phyloP scores from a whole-genome alignment of 805 yeast genomes.

The Priceomyces fermenticarens region DNA sequence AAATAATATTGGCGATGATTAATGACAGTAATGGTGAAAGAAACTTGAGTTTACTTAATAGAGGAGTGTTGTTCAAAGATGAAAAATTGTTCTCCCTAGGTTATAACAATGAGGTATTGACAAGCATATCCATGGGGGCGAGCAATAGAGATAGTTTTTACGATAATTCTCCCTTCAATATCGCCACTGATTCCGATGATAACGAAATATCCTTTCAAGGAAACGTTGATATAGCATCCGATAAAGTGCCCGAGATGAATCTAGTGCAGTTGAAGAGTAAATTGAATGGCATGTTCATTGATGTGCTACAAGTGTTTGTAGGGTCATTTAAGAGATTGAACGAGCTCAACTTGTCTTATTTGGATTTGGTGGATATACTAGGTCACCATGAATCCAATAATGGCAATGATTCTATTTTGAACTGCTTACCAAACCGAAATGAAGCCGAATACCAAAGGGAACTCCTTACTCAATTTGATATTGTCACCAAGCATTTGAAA shows the following conservation, averaged over 20 bases:
- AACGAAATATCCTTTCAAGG: conserved; percentile 17
- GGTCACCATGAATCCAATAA: conserved; percentile 19
- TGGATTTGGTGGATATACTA: conserved; percentile 27
- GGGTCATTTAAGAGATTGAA: conserved; percentile 28
- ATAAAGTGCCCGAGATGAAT: conserved; percentile 26
- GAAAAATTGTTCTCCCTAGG: conserved; percentile 24
- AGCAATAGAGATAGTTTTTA: conserved; percentile 16
- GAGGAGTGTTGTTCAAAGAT: conserved; percentile 33
- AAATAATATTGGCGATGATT: conserved; percentile 37
- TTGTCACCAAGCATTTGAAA: conserved; percentile 18
- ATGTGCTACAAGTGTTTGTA: conserved; percentile 31
- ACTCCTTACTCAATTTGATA: conserved; percentile 31
- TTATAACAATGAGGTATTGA: conserved; percentile 23
- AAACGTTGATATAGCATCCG: conserved; percentile 22
- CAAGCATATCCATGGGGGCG: conserved; percentile 9
- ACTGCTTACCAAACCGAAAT: conserved; percentile 22
- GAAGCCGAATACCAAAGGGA: conserved; percentile 30
- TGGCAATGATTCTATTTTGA: conserved; percentile 12
- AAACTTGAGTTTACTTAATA: conserved; percentile 15
- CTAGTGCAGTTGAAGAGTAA: conserved; percentile 27
- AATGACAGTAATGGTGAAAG: conserved; percentile 32
- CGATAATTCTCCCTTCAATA: conserved; percentile 29
- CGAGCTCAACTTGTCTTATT: conserved; percentile 19
- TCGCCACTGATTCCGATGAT: conserved; percentile 15
- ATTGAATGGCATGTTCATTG: conserved; percentile 34